Evolutionary conservation across 805 yeast species (phyloP), one percentile per base, ranked within the genome.

Genomic region (Hanseniaspora lindneri): DNA sequence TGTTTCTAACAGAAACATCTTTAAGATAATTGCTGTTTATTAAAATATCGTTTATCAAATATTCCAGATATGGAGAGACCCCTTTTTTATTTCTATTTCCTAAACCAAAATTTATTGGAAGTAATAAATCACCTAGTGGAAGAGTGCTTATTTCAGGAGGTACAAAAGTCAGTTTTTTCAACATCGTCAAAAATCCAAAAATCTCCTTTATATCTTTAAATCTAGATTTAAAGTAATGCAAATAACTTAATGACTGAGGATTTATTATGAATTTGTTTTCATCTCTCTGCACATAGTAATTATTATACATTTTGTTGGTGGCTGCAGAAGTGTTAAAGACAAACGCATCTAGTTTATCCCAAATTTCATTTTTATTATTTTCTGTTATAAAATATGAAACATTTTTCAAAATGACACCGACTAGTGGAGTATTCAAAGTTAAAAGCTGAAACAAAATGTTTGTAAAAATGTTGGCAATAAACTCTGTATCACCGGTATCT

Each of bases 61-160:
- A 86, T 47, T 85, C 89, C 47, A 83, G 60, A 56, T 88, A 89
- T 2, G 92, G 86, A 76, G 87, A 76, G 5, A 86, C 63, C 2
- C 95, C 95, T 16, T 69, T 61, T 28, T 70, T 71, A 28, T 67
- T 73, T 55, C 94, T 71, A 53, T 77, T 74, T 0, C 69, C 67
- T 2, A 60, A 59, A 0, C 95, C 95, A 24, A 86, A 60, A 46
- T 72, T 75, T 6, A 66, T 55, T 0, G 95, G 95, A 56, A 70
- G 82, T 11, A 76, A 69, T 13, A 79, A 57, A 4, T 67, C 68
- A 14, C 74, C 71, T 53, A 71, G 67, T 3, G 61, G 61, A 14
- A 44, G 24, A 17, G 14, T 34, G 3, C 39, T 33, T 19, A 10
- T 24, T 11, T 19, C 21, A 8, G 28, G 17, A 13, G 34, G 27